Percentiles rank a stretch among this genome's conserved stretches.
Conservation (phyloP, 2,329 filamentous ascomycete genomes). For the Trichoderma harzianum region DNA sequence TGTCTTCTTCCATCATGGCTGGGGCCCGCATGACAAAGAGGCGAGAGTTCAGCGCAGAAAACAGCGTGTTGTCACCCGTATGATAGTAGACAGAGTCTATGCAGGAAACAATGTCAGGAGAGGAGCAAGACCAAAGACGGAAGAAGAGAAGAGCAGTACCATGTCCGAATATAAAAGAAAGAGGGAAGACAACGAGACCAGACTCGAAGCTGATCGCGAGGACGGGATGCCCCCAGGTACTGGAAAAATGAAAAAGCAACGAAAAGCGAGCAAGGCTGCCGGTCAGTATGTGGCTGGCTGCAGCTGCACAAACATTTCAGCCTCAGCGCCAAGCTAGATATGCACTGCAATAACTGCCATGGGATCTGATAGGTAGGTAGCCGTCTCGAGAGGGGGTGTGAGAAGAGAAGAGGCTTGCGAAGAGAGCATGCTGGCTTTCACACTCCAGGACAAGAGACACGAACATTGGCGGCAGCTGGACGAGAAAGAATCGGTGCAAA, state of each 20-base stretch:
- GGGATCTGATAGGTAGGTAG: neutral
- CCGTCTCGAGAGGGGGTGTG: neutral
- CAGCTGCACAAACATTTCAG: conserved; percentile 15
- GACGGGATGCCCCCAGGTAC: neutral
- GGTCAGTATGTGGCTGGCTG: conserved; percentile 7
- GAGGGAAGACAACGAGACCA: neutral
- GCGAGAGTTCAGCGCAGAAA: neutral
- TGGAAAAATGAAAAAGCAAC: neutral
- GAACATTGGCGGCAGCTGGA: neutral
- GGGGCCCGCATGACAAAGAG: no score
- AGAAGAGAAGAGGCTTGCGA: neutral
- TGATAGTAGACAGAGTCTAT: neutral
- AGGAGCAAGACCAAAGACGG: neutral
- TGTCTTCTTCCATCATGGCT: neutral
- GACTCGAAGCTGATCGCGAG: neutral
- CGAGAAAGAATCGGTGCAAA: neutral
- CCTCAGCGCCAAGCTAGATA: conserved; percentile 10
- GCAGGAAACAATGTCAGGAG: neutral
- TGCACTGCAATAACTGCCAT: neutral
- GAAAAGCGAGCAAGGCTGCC: neutral
- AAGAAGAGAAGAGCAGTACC: neutral
- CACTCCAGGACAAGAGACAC: neutral
- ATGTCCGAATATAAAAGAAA: neutral
- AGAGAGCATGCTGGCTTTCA: neutral
- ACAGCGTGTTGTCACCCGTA: neutral